A percentile compares a stretch with the other conserved stretches of the same genome.
These are phyloP conservation scores for Rhododendron henanense DNA, from an alignment of 148 eudicot genomes.

Conservation along the genomic window DNA sequence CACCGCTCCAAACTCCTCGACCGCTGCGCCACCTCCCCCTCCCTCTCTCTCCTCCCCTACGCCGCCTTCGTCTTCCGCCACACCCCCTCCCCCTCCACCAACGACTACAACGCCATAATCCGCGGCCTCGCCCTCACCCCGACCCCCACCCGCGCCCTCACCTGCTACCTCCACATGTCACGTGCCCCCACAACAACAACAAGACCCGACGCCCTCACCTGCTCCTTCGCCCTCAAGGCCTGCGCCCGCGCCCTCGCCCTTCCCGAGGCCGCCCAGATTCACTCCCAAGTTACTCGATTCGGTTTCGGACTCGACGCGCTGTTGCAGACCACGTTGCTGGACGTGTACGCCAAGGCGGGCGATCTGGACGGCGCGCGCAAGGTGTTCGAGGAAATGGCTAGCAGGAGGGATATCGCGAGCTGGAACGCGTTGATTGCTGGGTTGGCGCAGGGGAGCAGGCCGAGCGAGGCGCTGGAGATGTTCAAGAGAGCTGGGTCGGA, in stretches of 20 bases:
- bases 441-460: conserved; percentile 62
- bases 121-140: conserved; percentile 55
- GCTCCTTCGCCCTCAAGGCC: conserved; percentile 78
- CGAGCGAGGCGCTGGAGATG: conserved; percentile 50
- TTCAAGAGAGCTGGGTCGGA: conserved; percentile 30
- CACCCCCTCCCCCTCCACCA: conserved; percentile 41
- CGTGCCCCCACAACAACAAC: conserved; percentile 21
- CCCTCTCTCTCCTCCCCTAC: conserved; percentile 45
- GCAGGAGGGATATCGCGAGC: conserved; percentile 46
- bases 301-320: conserved; percentile 52
- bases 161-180: conserved; percentile 36
- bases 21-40: conserved; percentile 45
- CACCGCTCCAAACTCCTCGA: conserved; percentile 55
- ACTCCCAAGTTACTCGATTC: conserved; percentile 39
- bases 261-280: conserved; percentile 45
- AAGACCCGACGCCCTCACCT: conserved; percentile 72
- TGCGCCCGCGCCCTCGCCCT: conserved; percentile 61
- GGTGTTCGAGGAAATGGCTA: conserved; percentile 67
- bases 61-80: conserved; percentile 42
- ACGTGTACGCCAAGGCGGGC: conserved; percentile 63
- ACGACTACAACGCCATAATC: conserved; percentile 73
- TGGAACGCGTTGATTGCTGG: conserved; percentile 85
- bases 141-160: conserved; percentile 42
- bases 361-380: conserved; percentile 43
- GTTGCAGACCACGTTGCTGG: conserved; percentile 63